phyloP scores from a whole-genome alignment of 306 rosid species.

The Mimosa pudica region DNA sequence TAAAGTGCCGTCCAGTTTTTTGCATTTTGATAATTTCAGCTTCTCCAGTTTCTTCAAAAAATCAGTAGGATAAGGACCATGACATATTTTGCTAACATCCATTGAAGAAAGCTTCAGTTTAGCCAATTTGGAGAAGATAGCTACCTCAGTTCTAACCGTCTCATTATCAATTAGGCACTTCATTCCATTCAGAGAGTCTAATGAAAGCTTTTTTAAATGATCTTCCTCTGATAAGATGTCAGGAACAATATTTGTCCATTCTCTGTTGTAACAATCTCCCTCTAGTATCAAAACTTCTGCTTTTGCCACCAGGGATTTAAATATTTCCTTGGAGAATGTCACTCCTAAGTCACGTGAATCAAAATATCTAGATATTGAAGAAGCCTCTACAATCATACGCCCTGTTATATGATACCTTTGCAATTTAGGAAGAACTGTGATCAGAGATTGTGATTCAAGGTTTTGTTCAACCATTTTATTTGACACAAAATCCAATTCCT shows the following conservation, averaged over 20 bases:
- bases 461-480: fast-evolving
- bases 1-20: not conserved
- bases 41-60: not conserved
- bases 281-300: slow-evolving; percentile 2
- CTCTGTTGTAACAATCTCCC: not conserved
- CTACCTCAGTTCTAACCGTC: no score
- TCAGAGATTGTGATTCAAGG: not conserved
- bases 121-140: slow-evolving; percentile 24
- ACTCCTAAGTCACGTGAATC: not conserved
- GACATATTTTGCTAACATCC: not conserved
- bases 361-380: not conserved
- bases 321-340: not conserved
- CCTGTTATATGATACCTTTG: slow-evolving; percentile 19
- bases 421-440: not conserved
- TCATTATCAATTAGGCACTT: slow-evolving; percentile 1
- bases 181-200: not conserved
- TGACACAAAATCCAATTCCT: not conserved
- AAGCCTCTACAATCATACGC: not conserved
- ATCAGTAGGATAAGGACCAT: not conserved
- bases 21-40: not conserved
- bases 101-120: not conserved
- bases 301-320: not conserved
- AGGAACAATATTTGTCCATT: slow-evolving; percentile 30
- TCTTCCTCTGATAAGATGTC: slow-evolving; percentile 1
- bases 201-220: not conserved